Evolutionary conservation across 441 rosid species (phyloP), one percentile per base, ranked within the genome.

Genomic region (Populus tomentosa): DNA sequence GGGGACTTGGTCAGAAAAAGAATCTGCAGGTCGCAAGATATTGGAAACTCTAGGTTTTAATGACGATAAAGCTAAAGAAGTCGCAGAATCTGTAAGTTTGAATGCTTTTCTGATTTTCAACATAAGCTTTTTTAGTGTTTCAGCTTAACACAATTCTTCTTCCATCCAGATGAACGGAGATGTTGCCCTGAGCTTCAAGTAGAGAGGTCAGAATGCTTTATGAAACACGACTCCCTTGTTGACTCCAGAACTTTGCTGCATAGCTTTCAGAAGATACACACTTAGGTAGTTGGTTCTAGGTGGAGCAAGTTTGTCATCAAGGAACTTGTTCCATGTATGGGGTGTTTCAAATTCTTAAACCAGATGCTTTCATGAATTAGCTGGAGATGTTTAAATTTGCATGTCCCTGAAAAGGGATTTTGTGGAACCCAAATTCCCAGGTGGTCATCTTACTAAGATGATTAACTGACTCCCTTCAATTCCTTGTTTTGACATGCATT

Each of bases 1-100:
- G 59, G 97, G 98, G 69, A 81, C 90, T 71, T 95, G 98, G 98
- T 85, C 90, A 38, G 91, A 95, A 75, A 81, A 77, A 77, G 89
- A 89, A n/a, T 93, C 98, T 38, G 98, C 98, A 64, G 98, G 90
- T 79, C 93, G 86, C 83, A 79, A 66, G 77, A 82, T 93, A 76
- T 71, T 95, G 81, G 92, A 85, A 23, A 73, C 70, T 68, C 77
- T 95, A 4, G 98, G 98, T n/a, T 91, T 95, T 70, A 86, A 87
- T 14, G 93, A 95, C 46, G 94, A 92, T 85, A 92, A 89, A 80
- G 97, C 92, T 26, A 78, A 87, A 79, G 92, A 93, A 81, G 79
- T 95, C 13, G 82, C 78, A 14, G 80, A 90, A 87, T 86, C 85
- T 10, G 98, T 94, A 85, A 87, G 94, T 82, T 72, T 5, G 11